A percentile compares a stretch with the other conserved stretches of the same genome.
These are phyloP conservation scores for Entamoeba nuttalli DNA, from an alignment of 208 protist genomes.

Conservation along the genomic window DNA sequence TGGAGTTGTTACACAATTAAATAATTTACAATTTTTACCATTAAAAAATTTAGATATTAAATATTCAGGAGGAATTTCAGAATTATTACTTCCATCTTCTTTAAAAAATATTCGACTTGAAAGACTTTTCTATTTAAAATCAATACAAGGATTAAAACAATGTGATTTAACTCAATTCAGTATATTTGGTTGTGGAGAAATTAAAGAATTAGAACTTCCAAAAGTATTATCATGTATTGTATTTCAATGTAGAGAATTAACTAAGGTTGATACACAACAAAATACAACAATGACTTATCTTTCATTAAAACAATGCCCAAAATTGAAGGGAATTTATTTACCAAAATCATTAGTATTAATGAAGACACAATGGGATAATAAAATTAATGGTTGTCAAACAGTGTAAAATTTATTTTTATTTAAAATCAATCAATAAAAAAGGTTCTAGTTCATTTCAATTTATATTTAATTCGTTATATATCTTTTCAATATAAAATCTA, in stretches of 20 bases:
- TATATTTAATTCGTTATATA: too few relatives aligned
- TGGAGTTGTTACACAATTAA: background rate
- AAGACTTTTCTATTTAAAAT: background rate
- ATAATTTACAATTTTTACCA: background rate
- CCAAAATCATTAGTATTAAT: background rate
- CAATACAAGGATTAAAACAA: background rate
- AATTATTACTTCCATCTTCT: background rate
- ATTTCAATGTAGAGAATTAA: background rate
- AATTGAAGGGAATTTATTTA: background rate
- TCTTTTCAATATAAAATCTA: too few relatives aligned
- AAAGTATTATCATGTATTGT: background rate
- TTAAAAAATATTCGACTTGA: background rate
- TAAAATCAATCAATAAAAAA: too few relatives aligned
- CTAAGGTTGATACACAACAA: background rate
- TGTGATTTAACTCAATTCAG: background rate
- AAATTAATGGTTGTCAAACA: background rate
- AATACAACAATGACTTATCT: background rate
- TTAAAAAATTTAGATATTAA: background rate
- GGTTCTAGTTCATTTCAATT: too few relatives aligned
- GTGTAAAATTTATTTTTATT: too few relatives aligned
- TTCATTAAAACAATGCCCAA: background rate
- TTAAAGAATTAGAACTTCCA: background rate
- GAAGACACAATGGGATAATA: background rate
- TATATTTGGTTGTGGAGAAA: background rate
- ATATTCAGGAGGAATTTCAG: background rate